These are phyloP conservation scores for Blastocladiella emersonii DNA, from an alignment of 371 early-diverging fungal genomes.

Conservation along the genomic window DNA sequence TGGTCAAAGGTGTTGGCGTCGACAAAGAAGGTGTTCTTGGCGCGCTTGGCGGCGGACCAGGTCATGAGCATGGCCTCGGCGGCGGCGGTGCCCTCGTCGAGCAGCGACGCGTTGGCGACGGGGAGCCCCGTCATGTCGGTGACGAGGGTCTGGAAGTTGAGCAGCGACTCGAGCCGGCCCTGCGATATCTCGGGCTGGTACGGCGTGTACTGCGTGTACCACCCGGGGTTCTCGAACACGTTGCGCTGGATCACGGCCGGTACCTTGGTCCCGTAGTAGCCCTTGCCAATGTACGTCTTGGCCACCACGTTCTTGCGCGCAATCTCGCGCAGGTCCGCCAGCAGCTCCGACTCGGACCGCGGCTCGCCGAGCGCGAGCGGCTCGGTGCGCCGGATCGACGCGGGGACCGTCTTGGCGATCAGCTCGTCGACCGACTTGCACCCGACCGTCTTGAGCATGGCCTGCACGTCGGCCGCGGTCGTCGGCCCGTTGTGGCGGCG, in stretches of 20 bases:
- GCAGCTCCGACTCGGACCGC: constrained; percentile 65
- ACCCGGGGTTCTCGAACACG: constrained; percentile 91
- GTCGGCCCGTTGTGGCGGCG: constrained; percentile 80
- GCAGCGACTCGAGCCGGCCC: constrained; percentile 89
- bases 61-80: constrained; percentile 93
- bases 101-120: constrained; percentile 86
- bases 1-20: constrained; percentile 87
- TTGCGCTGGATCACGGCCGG: constrained; percentile 91
- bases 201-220: constrained; percentile 69
- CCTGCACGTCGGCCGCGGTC: constrained; percentile 34
- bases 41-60: constrained; percentile 50
- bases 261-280: constrained; percentile 76
- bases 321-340: constrained; percentile 59
- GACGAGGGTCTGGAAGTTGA: constrained; percentile 94
- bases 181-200: constrained; percentile 95
- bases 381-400: constrained; percentile 55
- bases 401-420: constrained; percentile 67
- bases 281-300: constrained; percentile 87
- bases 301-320: constrained; percentile 80
- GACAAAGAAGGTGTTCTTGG: constrained; percentile 73
- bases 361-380: constrained; percentile 29
- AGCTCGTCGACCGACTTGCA: constrained; percentile 63
- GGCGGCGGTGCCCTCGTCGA: constrained; percentile 96
- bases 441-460: constrained; percentile 68
- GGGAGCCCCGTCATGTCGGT: constrained; percentile 83